A percentile compares a stretch with the other conserved stretches of the same genome.
Conservation (phyloP, 768 basidiomycete genomes). For the Boletus tomentosulus region DNA sequence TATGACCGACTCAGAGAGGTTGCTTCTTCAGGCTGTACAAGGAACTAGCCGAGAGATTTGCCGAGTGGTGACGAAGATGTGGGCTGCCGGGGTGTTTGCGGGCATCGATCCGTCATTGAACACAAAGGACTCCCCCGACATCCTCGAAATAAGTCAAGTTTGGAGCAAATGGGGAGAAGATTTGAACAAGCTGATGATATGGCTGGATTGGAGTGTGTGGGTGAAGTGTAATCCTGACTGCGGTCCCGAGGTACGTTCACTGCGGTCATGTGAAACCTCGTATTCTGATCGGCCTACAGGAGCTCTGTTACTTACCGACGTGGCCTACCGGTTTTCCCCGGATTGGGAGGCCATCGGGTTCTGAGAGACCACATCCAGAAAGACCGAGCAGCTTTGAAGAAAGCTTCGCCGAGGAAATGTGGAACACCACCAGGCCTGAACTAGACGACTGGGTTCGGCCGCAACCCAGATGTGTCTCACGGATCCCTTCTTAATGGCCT, state of each 20-base stretch:
- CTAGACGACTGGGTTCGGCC: background rate
- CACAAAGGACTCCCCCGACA: background rate
- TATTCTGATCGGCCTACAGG: background rate
- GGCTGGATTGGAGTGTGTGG: conserved; percentile 52
- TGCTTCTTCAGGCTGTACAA: conserved; percentile 21
- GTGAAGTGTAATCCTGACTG: conserved; percentile 43
- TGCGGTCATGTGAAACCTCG: background rate
- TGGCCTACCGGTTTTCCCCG: background rate
- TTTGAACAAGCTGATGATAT: conserved; percentile 35
- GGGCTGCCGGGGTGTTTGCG: conserved; percentile 30
- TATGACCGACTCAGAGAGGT: conserved; percentile 17
- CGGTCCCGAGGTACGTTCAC: conserved; percentile 35
- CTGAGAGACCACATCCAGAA: background rate
- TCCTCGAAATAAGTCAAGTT: conserved; percentile 1
- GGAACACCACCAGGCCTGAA: background rate
- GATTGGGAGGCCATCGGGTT: background rate
- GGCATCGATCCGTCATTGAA: conserved; percentile 7
- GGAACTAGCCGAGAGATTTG: conserved; percentile 42
- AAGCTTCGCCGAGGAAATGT: background rate
- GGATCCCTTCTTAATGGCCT: background rate
- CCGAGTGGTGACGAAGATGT: conserved; percentile 22
- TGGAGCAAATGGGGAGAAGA: conserved; percentile 31
- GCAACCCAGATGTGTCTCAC: background rate
- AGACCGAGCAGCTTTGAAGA: background rate
- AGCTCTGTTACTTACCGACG: background rate